phyloP scores from a whole-genome alignment of 441 rosid genomes.

The Brassica balearica region DNA sequence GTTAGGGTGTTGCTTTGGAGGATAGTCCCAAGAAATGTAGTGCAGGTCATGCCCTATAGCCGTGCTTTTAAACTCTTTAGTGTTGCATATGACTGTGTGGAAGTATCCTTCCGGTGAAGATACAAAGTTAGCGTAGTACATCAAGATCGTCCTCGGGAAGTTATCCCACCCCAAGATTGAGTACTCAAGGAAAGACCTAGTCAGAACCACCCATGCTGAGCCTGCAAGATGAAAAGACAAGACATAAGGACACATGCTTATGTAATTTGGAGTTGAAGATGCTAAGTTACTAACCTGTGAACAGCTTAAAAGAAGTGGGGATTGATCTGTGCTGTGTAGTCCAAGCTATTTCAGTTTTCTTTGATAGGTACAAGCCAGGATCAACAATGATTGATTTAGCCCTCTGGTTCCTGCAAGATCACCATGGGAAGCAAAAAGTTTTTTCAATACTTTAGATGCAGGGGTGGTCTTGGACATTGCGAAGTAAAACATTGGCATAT shows the following conservation, averaged over 20 bases:
- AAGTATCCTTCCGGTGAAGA: slow-evolving; percentile 90
- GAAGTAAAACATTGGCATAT: too few relatives aligned
- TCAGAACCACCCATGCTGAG: slow-evolving; percentile 91
- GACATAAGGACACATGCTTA: slow-evolving; percentile 1
- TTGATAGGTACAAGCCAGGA: slow-evolving; percentile 68
- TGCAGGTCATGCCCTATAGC: slow-evolving; percentile 85
- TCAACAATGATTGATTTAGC: slow-evolving; percentile 87
- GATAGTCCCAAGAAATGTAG: slow-evolving; percentile 90
- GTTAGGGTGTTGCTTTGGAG: slow-evolving; percentile 88
- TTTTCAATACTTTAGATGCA: too few relatives aligned
- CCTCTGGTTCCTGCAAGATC: slow-evolving; percentile 60
- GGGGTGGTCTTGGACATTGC: too few relatives aligned
- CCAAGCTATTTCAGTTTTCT: slow-evolving; percentile 82
- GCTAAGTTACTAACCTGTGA: slow-evolving; percentile 65
- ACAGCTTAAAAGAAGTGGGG: slow-evolving; percentile 71
- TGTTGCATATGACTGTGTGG: slow-evolving; percentile 87
- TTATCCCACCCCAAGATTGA: slow-evolving; percentile 88
- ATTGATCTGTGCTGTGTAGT: slow-evolving; percentile 62
- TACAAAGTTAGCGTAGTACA: slow-evolving; percentile 85
- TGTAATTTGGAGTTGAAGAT: neutral
- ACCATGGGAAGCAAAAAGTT: too few relatives aligned
- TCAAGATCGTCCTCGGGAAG: slow-evolving; percentile 73
- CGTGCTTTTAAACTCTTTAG: slow-evolving; percentile 64
- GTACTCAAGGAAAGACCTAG: slow-evolving; percentile 77
- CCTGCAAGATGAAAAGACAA: slow-evolving; percentile 51